A percentile compares a stretch with the other conserved stretches of the same genome.
These are phyloP conservation scores for Delphinella strobiligena DNA, from an alignment of 2,329 filamentous ascomycete species.

Conservation along the genomic window DNA sequence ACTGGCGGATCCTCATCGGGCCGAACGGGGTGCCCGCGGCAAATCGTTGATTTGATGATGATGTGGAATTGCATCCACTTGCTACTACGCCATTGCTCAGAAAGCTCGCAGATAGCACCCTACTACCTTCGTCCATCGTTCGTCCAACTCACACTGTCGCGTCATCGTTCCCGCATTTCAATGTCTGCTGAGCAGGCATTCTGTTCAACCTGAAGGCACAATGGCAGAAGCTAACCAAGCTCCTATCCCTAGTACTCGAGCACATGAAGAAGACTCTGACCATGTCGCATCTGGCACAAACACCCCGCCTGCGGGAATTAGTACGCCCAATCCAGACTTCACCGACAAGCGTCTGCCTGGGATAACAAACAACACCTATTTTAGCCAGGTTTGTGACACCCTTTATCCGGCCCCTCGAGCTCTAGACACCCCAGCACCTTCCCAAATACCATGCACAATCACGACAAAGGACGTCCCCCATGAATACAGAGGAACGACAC, in stretches of 20 bases:
- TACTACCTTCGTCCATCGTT: not conserved
- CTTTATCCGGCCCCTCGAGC: constrained; percentile 36
- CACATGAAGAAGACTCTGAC: constrained; percentile 59
- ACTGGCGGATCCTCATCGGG: constrained; percentile 1
- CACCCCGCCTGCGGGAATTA: constrained; percentile 71
- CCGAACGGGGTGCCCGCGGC: constrained; percentile 1
- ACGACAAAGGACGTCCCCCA: constrained; percentile 10
- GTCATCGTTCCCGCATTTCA: not conserved
- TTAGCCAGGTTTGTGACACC: constrained; percentile 96
- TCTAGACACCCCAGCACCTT: constrained; percentile 24
- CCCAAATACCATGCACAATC: constrained; percentile 11
- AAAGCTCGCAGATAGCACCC: not conserved
- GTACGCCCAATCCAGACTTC: constrained; percentile 85
- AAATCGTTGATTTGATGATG: constrained; percentile 1
- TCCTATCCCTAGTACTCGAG: constrained; percentile 25
- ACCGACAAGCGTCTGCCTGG: constrained; percentile 90
- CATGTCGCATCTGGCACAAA: constrained; percentile 70
- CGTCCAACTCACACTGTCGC: not conserved
- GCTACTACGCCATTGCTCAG: not conserved
- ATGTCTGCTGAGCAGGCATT: not conserved
- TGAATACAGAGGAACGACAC: no score
- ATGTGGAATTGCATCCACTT: constrained; percentile 1
- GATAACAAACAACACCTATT: constrained; percentile 80
- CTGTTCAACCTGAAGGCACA: constrained; percentile 18
- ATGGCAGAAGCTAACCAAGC: constrained; percentile 20